Evolutionary conservation across 306 rosid species (phyloP).

Genomic region (Ziziphus jujuba): DNA sequence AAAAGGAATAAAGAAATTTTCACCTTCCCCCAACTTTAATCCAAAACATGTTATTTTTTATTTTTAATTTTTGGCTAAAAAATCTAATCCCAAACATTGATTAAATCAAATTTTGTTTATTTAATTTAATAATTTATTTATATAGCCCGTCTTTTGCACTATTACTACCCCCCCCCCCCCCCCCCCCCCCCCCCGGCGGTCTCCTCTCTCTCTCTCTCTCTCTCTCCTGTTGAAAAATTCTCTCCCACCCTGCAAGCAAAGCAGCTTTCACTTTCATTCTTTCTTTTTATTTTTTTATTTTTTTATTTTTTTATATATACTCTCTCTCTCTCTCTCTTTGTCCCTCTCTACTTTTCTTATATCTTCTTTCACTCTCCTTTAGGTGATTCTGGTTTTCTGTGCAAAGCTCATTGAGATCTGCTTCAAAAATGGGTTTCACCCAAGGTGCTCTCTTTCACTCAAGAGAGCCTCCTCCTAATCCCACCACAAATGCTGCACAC

Average conservation of each 20-base stretch:
- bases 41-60: slow-evolving; percentile 1
- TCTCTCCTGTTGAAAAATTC: slow-evolving; percentile 34
- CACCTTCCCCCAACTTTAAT: slow-evolving; percentile 26
- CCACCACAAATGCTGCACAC: slow-evolving; percentile 8
- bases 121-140: slow-evolving; percentile 1
- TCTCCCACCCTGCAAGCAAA: slow-evolving; percentile 68
- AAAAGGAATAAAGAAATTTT: background rate
- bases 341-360: slow-evolving; percentile 17
- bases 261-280: slow-evolving; percentile 55
- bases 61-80: too few species aligned
- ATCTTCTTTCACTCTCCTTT: background rate
- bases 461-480: slow-evolving; percentile 29
- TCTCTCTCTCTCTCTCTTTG: slow-evolving; percentile 1
- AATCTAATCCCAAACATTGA: too few species aligned
- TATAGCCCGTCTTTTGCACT: background rate
- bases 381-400: slow-evolving; percentile 52
- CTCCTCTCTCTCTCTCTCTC: background rate
- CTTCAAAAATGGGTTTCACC: slow-evolving; percentile 51
- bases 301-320: background rate
- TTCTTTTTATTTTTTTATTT: slow-evolving; percentile 7
- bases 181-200: too few species aligned
- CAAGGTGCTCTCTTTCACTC: slow-evolving; percentile 38
- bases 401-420: slow-evolving; percentile 56
- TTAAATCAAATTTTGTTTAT: too few species aligned
- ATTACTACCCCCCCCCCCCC: too few species aligned